Evolutionary conservation across 805 yeast species (phyloP), one percentile per base, ranked within the genome.

Genomic region (Yarrowia sp.): DNA sequence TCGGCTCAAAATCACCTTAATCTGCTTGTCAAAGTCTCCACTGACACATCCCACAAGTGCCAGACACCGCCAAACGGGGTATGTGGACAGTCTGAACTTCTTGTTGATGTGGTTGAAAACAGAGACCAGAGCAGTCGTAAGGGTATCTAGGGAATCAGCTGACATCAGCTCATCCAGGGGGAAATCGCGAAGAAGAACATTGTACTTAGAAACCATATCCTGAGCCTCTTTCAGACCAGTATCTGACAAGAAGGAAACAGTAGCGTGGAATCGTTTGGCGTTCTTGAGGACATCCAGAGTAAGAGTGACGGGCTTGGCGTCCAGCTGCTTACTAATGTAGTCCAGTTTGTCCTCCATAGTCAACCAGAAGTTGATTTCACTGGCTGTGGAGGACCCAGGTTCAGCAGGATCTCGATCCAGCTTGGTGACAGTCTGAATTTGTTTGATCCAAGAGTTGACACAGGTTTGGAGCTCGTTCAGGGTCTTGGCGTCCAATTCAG

Each of bases 181-280:
- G 14, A 93, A 79, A 67, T 89, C 95, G 56, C 84, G 84, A 72
- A 92, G 79, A 36, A 94, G 79, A 9, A 85, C 84, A 71, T 87
- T 88, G 74, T 87, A 87, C n/a, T 82, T 80, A 12, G 80, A 78
- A 0, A 92, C 85, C 26, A 77, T 77, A 4, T 79, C 79, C 12
- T 86, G 70, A 15, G 89, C 85, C 36, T 85, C 87, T n/a, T 74
- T 71, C 22, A 94, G 77, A 0, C 91, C 91, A 1, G 89, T 86
- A 73, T 91, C 96, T 7, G 91, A 85, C 42, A 85, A 79, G 73
- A 90, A 89, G 43, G 89, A 83, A n/a, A 86, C 84, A 0, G 93
- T 88, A 0, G 91, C 88, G 75, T 90, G 96, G 74, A 88, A 90
- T 71, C 98, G 81, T 72, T 90, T 92, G 2, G 92, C 92, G 15